phyloP scores from a whole-genome alignment of 2,329 filamentous ascomycete species.

The Venturia effusa region DNA sequence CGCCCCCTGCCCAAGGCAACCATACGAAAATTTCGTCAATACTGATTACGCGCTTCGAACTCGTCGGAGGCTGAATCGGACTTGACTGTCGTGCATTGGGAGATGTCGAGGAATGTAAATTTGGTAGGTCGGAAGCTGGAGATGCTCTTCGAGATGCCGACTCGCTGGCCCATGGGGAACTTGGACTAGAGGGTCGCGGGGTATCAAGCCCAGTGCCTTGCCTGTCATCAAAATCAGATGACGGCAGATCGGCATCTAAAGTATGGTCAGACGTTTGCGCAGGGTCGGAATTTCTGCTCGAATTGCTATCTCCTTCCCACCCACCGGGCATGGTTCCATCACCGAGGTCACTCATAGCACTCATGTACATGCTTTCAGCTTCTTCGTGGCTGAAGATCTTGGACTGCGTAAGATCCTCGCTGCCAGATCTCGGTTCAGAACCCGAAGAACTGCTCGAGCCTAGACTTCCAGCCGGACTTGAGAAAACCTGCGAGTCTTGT shows the following conservation, averaged over 20 bases:
- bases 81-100: neutral
- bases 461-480: neutral
- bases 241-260: neutral
- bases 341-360: constrained; percentile 40
- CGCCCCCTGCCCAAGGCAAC: constrained; percentile 8
- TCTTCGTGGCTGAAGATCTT: constrained; percentile 69
- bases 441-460: constrained; percentile 1
- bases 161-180: neutral
- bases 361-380: constrained; percentile 82
- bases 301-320: constrained; percentile 6
- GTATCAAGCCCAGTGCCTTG: constrained; percentile 4
- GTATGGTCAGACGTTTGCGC: neutral
- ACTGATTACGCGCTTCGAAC: constrained; percentile 4
- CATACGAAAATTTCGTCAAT: constrained; percentile 9
- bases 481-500: neutral
- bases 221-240: neutral
- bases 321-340: constrained; percentile 11
- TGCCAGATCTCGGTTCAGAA: neutral
- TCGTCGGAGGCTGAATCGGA: neutral
- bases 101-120: neutral
- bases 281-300: constrained; percentile 6
- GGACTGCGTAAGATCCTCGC: constrained; percentile 43
- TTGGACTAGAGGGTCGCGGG: constrained; percentile 7
- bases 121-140: neutral
- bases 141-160: neutral